Evolutionary conservation across 352 stramenopile species (phyloP), one percentile per base, ranked within the genome.

Genomic region (Globisporangium lucens): DNA sequence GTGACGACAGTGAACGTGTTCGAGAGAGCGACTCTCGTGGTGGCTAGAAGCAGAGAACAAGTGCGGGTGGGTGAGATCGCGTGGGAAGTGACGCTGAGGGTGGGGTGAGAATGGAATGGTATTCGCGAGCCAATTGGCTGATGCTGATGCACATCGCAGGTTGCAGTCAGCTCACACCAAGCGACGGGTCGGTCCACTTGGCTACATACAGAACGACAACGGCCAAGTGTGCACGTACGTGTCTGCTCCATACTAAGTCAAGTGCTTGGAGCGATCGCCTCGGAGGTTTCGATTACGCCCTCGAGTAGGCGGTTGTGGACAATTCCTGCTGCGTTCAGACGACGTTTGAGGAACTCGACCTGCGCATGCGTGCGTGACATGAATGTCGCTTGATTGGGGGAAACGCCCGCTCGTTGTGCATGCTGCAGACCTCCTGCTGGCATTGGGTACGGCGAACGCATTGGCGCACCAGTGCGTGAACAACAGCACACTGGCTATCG

Each of bases 81-180:
- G 56, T 61, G 56, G 56, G 56, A 61, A 61, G 33, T 61, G 56
- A 38, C 56, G 56, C 30, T 29, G 41, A 47, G 41, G 15, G 43
- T 20, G 43, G 17, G 43, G 43, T 20, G 43, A 22, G 43, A 51
- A 46, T 41, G 35, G 15, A 49, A 8, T 10, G 17, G n/a, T 49
- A 49, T 49, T 49, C 17, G 17, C 43, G 30, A 60, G 55, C 55
- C 17, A 46, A 35, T 60, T 29, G 55, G 30, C 13, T 22, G 53
- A 60, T 41, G 38, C 36, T 43, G 47, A 8, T 30, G 47, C 47
- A 55, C 56, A 61, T 61, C 56, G 56, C 56, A 61, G 20, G 30
- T 61, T 61, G 33, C 56, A 61, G 56, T 61, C 53, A 15, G 53
- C 12, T 46, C 17, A 57, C 7, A 29, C n/a, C 27, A 41, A 36